phyloP scores from a whole-genome alignment of 257 asterid species.

The Linderniella brevidens region DNA sequence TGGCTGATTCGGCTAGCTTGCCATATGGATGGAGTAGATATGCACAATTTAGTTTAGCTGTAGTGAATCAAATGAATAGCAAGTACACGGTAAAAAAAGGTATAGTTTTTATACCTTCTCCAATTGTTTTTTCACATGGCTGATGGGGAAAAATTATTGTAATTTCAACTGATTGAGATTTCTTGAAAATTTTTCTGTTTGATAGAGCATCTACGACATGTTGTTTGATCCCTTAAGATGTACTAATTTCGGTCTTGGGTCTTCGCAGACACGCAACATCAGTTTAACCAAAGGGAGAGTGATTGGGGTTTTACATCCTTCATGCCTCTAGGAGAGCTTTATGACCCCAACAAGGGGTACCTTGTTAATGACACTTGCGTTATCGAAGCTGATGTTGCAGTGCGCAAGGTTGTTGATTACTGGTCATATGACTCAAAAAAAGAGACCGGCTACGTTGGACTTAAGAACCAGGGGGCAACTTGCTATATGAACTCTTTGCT shows the following conservation, averaged over 20 bases:
- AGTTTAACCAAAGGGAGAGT: slow-evolving; percentile 84
- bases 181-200: background rate
- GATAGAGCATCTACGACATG: slow-evolving; percentile 8
- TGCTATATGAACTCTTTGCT: slow-evolving; percentile 96
- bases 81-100: slow-evolving; percentile 73
- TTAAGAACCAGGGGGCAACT: slow-evolving; percentile 97
- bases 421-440: slow-evolving; percentile 94
- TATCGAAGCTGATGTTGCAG: slow-evolving; percentile 93
- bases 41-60: slow-evolving; percentile 89
- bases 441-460: slow-evolving; percentile 94
- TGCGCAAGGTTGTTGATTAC: slow-evolving; percentile 79
- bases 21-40: slow-evolving; percentile 88
- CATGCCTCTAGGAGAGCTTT: slow-evolving; percentile 87
- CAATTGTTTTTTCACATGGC: background rate
- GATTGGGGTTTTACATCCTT: slow-evolving; percentile 97
- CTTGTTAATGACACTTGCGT: slow-evolving; percentile 64
- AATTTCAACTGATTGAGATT: too few relatives aligned
- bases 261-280: slow-evolving; percentile 85
- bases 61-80: slow-evolving; percentile 60
- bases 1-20: slow-evolving; percentile 71
- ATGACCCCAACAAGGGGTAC: slow-evolving; percentile 83
- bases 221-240: slow-evolving; percentile 9
- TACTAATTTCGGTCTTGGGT: slow-evolving; percentile 12
- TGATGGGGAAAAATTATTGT: too few relatives aligned
- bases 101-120: slow-evolving; percentile 13